These are phyloP conservation scores for Pseudonitzschia delicatissima DNA, from an alignment of 108 stramenopile species.

Conservation along the genomic window DNA sequence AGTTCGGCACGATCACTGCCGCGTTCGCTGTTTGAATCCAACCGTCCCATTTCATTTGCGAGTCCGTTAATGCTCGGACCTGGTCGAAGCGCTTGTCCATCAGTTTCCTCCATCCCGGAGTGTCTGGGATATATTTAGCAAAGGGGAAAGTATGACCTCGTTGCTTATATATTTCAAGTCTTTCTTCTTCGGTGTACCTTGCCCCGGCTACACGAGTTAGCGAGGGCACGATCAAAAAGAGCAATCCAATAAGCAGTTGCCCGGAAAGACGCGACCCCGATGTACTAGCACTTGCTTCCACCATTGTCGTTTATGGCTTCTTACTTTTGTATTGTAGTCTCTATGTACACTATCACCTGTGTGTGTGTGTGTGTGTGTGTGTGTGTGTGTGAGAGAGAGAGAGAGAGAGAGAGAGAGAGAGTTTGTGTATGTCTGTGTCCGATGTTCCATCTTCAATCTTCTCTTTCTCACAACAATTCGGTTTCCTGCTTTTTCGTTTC, in stretches of 20 bases:
- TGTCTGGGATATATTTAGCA: slow-evolving; percentile 44
- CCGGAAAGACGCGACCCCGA: background rate
- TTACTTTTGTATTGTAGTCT: too few relatives aligned
- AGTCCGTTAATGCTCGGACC: slow-evolving; percentile 36
- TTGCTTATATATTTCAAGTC: slow-evolving; percentile 43
- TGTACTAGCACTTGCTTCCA: too few relatives aligned
- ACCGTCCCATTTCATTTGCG: slow-evolving; percentile 49
- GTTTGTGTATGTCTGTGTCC: too few relatives aligned
- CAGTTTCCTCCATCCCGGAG: slow-evolving; percentile 49
- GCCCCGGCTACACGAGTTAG: background rate
- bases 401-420: too few relatives aligned
- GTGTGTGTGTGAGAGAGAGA: too few relatives aligned
- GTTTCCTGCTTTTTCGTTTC: too few relatives aligned
- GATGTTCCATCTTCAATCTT: too few relatives aligned
- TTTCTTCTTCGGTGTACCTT: slow-evolving; percentile 38
- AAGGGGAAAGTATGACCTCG: slow-evolving; percentile 58
- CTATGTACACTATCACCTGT: too few relatives aligned
- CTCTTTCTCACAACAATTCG: too few relatives aligned
- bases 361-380: too few relatives aligned
- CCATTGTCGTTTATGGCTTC: too few relatives aligned
- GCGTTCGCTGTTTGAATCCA: slow-evolving; percentile 47
- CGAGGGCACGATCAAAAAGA: background rate
- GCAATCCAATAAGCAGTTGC: background rate
- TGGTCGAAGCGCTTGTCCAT: slow-evolving; percentile 56
- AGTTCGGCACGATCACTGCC: slow-evolving; percentile 41